Evolutionary conservation across 176 grass and related monocot species (phyloP).

Genomic region (Phoenix roebelenii): DNA sequence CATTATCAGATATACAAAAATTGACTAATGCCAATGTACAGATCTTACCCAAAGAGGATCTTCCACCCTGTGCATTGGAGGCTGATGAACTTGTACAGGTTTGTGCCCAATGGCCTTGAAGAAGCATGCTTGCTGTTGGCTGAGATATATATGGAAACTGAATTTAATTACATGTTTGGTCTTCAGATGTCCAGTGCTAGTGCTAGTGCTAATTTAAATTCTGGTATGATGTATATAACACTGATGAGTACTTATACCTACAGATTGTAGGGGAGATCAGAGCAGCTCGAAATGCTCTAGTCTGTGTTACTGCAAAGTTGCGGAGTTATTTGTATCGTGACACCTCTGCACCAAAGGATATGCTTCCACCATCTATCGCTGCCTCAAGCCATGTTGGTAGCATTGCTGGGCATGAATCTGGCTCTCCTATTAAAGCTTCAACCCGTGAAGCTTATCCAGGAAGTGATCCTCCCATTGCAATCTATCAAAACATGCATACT

Average conservation of each 20-base stretch:
- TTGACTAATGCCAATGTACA: constrained; percentile 75
- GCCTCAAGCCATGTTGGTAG: background rate
- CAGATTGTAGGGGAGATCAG: constrained; percentile 98
- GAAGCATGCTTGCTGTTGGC: background rate
- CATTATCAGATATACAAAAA: constrained; percentile 81
- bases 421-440: constrained; percentile 43
- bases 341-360: constrained; percentile 41
- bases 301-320: constrained; percentile 74
- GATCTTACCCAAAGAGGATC: constrained; percentile 84
- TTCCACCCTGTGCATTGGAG: constrained; percentile 73
- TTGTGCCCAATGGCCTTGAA: constrained; percentile 18
- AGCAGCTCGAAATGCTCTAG: constrained; percentile 82
- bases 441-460: constrained; percentile 41
- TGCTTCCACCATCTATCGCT: background rate
- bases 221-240: too few relatives aligned
- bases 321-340: constrained; percentile 69
- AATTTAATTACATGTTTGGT: background rate
- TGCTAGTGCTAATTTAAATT: too few relatives aligned
- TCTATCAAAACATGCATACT: constrained; percentile 42
- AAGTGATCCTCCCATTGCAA: constrained; percentile 37
- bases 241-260: constrained; percentile 13
- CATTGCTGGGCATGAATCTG: constrained; percentile 22
- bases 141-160: too few relatives aligned
- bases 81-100: constrained; percentile 97
- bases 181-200: too few relatives aligned